Conservation (phyloP, 176 grass and related monocot genomes). For the Zoysia japonica region DNA sequence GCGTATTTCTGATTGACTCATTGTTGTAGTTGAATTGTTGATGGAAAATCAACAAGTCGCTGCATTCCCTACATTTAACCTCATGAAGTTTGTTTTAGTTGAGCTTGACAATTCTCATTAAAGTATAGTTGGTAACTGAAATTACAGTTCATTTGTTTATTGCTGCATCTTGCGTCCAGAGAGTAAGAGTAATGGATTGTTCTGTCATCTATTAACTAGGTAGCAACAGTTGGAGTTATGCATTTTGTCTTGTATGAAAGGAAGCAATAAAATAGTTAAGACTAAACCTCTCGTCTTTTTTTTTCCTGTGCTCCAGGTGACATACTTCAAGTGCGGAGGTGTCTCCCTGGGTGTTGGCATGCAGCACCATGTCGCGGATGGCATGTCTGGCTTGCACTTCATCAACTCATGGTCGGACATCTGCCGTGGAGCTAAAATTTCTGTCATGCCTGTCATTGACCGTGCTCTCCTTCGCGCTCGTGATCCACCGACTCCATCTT, state of each 20-base stretch:
- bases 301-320: constrained; percentile 52
- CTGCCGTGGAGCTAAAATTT: constrained; percentile 55
- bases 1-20: neutral
- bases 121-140: neutral
- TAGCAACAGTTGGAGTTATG: constrained; percentile 4
- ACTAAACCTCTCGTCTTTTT: neutral
- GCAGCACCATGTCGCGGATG: constrained; percentile 85
- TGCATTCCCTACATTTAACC: neutral
- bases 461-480: constrained; percentile 64
- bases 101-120: neutral
- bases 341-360: constrained; percentile 84
- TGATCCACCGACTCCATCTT: constrained; percentile 66
- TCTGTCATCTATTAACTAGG: neutral
- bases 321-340: constrained; percentile 85
- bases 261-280: neutral
- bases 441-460: constrained; percentile 64
- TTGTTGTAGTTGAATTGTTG: neutral
- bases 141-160: constrained; percentile 8
- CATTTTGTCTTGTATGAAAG: constrained; percentile 11
- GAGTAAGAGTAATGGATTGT: neutral
- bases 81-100: constrained; percentile 10
- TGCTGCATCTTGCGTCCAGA: constrained; percentile 2
- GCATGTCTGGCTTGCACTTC: constrained; percentile 81
- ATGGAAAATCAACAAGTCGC: neutral
- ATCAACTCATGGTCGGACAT: constrained; percentile 93